Conservation (phyloP, 2,329 filamentous ascomycete species). For the Didymella exigua region DNA sequence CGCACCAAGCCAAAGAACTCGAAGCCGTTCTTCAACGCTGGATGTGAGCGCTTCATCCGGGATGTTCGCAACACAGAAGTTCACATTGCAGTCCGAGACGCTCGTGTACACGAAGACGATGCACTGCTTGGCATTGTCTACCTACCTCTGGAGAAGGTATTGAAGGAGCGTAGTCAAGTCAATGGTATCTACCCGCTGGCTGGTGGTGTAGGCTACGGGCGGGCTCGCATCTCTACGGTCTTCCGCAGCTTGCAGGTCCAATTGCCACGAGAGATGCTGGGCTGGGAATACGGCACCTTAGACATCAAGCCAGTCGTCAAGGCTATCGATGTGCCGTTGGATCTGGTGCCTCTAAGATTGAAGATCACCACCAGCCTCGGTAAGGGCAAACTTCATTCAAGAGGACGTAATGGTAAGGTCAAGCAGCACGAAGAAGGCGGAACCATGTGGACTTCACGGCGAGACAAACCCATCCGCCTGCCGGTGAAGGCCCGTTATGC, state of each 20-base stretch:
- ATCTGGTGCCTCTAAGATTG: slow-evolving; percentile 58
- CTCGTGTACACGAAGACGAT: slow-evolving; percentile 71
- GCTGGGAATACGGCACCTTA: slow-evolving; percentile 75
- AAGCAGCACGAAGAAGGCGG: slow-evolving; percentile 42
- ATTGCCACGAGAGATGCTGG: slow-evolving; percentile 62
- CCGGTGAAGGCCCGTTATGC: slow-evolving; percentile 67
- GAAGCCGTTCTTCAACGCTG: slow-evolving; percentile 80
- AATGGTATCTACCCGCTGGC: slow-evolving; percentile 70
- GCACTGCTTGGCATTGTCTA: slow-evolving; percentile 72
- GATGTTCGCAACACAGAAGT: slow-evolving; percentile 72
- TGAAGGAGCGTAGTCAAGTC: slow-evolving; percentile 67
- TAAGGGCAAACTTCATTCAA: slow-evolving; percentile 63
- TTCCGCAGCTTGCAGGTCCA: slow-evolving; percentile 72
- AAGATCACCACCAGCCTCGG: slow-evolving; percentile 66
- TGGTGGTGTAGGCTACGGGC: slow-evolving; percentile 75
- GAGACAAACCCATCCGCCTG: slow-evolving; percentile 55
- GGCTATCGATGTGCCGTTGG: slow-evolving; percentile 56
- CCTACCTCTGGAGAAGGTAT: slow-evolving; percentile 66
- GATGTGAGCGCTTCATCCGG: slow-evolving; percentile 72
- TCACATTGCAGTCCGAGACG: slow-evolving; percentile 70
- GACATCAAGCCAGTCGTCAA: slow-evolving; percentile 63
- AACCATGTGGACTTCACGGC: slow-evolving; percentile 60
- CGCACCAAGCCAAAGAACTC: slow-evolving; percentile 78
- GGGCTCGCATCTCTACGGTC: slow-evolving; percentile 71
- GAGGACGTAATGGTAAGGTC: slow-evolving; percentile 33